Evolutionary conservation across 352 stramenopile genomes (phyloP), one percentile per base, ranked within the genome.

Genomic region (Phytophthora lateralis): DNA sequence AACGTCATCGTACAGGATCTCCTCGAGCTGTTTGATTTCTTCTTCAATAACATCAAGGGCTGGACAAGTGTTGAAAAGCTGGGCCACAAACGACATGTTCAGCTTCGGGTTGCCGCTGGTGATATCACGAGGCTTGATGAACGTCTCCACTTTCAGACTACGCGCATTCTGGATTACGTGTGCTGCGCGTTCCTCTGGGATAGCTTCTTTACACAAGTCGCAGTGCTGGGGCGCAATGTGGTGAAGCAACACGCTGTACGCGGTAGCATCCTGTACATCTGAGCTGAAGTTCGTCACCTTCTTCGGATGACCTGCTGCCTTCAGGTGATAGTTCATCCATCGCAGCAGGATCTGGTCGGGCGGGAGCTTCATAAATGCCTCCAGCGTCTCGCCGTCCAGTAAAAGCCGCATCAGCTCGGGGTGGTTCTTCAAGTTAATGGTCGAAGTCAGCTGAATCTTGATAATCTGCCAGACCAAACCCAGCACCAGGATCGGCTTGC

Each of bases 261-360:
- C 87, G 18, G 72, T 90, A 4, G 89, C 88, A 57, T 98, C 92
- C 34, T 85, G 78, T 7, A 98, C 55, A 39, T 93, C 86, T 0
- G 60, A 67, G 55, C 82, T 90, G 57, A 95, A 95, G 59, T 95
- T 95, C 9, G 80, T 87, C 21, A 95, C 78, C 26, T 75, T 75
- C 54, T 91, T 91, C 11, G 76, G 56, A 59, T 93, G 81, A 2
- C 82, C 79, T 9, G 82, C 83, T 32, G 81, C 82, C 58, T 83
- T 82, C 14, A 98, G 69, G 66, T 98, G 93, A 63, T 97, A 97
- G 66, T 98, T 98, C 72, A 98, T 84, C 93, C 93, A 98, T 38
- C 93, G 88, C 50, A 98, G 68, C 49, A 98, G 55, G 44, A 98
- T 98, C 43, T 94, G 80, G 49, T 98, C 92, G 1, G 91, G 90